Conservation (phyloP, 371 early-diverging fungal species). For the Nematocida sp. region DNA sequence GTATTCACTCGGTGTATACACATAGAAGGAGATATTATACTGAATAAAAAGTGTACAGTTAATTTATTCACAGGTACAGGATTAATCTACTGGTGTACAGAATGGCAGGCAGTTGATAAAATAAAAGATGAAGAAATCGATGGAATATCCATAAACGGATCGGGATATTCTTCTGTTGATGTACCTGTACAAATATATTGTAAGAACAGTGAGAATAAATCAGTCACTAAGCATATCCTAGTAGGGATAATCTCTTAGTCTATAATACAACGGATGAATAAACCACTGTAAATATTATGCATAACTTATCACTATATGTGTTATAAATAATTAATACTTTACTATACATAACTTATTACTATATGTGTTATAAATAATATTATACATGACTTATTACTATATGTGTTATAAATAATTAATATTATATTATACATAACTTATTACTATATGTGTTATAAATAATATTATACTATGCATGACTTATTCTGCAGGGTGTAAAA, state of each 20-base stretch:
- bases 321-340: too few relatives aligned
- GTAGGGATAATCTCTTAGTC: neutral
- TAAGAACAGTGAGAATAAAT: conserved; percentile 28
- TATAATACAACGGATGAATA: too few relatives aligned
- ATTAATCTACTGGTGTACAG: conserved; percentile 17
- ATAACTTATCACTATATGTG: too few relatives aligned
- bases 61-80: neutral
- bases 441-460: too few relatives aligned
- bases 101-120: conserved; percentile 32
- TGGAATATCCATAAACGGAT: conserved; percentile 13
- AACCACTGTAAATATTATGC: too few relatives aligned
- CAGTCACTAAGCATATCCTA: neutral
- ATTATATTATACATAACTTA: too few relatives aligned
- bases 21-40: conserved; percentile 20
- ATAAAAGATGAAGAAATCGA: conserved; percentile 1
- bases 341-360: too few relatives aligned
- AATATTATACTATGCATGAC: too few relatives aligned
- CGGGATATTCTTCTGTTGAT: neutral
- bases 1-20: neutral
- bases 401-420: too few relatives aligned
- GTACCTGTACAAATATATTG: neutral
- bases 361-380: too few relatives aligned
- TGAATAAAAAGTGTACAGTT: conserved; percentile 21
- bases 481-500: too few relatives aligned
- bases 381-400: too few relatives aligned